Conservation (phyloP, 306 rosid species). For the Castanopsis chinensis region DNA sequence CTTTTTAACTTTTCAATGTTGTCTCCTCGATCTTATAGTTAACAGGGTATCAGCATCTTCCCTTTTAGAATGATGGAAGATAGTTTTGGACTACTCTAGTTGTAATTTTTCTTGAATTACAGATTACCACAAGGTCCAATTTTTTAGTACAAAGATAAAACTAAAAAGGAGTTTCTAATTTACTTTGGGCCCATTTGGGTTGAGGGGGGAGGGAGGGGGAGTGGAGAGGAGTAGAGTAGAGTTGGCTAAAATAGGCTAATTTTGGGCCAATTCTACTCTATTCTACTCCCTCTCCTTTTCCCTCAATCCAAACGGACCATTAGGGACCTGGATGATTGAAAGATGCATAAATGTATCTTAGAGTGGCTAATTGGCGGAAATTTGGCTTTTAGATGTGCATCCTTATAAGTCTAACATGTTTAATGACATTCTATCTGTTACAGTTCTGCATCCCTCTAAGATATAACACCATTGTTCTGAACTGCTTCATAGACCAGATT, state of each 20-base stretch:
- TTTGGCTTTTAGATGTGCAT: not conserved
- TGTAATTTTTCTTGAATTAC: not conserved
- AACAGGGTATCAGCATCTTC: not conserved
- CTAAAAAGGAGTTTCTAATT: not conserved
- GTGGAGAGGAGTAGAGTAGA: no score
- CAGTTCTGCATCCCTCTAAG: no score
- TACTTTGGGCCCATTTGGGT: not conserved
- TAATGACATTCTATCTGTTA: no score
- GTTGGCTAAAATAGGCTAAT: no score
- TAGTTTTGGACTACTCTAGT: not conserved
- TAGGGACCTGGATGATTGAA: not conserved
- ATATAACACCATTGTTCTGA: no score
- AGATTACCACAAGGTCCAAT: not conserved
- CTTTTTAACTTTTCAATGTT: not conserved
- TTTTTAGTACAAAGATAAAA: not conserved
- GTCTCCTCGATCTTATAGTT: not conserved
- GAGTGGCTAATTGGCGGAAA: not conserved
- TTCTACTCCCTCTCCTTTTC: no score
- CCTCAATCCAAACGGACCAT: no score
- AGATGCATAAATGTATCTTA: not conserved
- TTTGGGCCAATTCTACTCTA: no score
- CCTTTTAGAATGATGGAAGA: not conserved
- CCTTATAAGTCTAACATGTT: constrained; percentile 15
- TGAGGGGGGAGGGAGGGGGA: no score
- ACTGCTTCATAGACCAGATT: not conserved